phyloP scores from a whole-genome alignment of 208 protist genomes.

The Naegleria lovaniensis region DNA sequence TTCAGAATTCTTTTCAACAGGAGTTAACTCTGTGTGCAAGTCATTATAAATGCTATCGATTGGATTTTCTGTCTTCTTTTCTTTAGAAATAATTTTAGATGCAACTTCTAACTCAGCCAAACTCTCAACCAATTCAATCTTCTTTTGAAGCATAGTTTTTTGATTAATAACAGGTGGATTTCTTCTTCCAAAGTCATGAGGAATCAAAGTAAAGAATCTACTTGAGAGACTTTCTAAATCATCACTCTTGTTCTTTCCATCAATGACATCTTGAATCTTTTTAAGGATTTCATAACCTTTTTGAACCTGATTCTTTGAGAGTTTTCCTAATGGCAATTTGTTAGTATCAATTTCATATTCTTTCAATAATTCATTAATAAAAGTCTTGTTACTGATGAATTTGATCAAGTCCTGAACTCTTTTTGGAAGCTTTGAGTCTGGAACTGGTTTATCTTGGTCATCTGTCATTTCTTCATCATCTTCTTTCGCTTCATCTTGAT shows the following conservation, averaged over 20 bases:
- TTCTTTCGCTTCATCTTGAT: background rate
- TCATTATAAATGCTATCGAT: background rate
- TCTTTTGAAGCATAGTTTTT: conserved; percentile 29
- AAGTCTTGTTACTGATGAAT: conserved; percentile 25
- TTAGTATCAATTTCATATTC: conserved; percentile 65
- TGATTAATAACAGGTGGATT: background rate
- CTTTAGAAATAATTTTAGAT: background rate
- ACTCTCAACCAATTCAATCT: conserved; percentile 66
- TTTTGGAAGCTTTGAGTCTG: background rate
- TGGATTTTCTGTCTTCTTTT: background rate
- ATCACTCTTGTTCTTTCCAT: background rate
- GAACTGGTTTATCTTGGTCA: background rate
- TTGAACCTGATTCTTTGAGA: conserved; percentile 65
- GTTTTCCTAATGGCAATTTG: conserved; percentile 69
- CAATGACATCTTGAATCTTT: background rate
- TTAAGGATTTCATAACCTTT: conserved; percentile 41
- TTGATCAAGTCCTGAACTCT: conserved; percentile 19
- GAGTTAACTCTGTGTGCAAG: background rate
- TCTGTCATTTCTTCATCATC: background rate
- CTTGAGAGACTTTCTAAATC: background rate
- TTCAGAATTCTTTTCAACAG: background rate
- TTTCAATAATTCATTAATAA: conserved; percentile 56
- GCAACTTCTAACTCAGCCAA: conserved; percentile 69
- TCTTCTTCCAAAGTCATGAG: background rate
- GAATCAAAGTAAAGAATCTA: conserved; percentile 22